These are phyloP conservation scores for Arabidopsis suecica DNA, from an alignment of 345 rosid species.

Conservation along the genomic window DNA sequence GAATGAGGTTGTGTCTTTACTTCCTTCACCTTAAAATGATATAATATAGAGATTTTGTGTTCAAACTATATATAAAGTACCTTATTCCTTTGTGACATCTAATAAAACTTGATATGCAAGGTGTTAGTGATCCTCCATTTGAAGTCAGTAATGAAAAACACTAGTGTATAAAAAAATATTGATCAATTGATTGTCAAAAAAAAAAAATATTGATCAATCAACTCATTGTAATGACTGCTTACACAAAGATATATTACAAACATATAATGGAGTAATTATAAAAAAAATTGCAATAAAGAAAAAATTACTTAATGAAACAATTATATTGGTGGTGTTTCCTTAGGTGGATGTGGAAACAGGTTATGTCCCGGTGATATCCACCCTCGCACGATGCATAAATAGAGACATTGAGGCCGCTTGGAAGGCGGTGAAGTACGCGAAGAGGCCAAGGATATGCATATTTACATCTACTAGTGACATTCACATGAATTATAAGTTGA, in stretches of 20 bases:
- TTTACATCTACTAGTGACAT: conserved; percentile 88
- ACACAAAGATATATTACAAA: neutral
- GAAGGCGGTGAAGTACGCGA: conserved; percentile 89
- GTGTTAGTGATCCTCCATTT: neutral
- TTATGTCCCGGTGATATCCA: conserved; percentile 83
- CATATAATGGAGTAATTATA: neutral
- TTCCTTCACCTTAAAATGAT: conserved; percentile 3
- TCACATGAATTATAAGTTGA: conserved; percentile 81
- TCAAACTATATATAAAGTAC: neutral
- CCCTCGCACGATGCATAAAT: conserved; percentile 72
- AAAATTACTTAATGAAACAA: neutral
- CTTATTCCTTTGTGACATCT: neutral
- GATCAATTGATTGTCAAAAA: no score
- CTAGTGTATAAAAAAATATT: no score
- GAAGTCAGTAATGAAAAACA: neutral
- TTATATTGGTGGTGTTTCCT: neutral
- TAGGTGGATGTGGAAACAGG: conserved; percentile 59
- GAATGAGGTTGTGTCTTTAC: conserved; percentile 50
- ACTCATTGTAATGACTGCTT: neutral
- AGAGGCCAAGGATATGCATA: conserved; percentile 67
- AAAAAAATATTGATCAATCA: neutral
- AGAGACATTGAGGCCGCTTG: conserved; percentile 71
- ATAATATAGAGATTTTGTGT: neutral
- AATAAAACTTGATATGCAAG: neutral
- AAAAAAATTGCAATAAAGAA: neutral